Evolutionary conservation across 371 early-diverging fungal species (phyloP), one percentile per base, ranked within the genome.

Genomic region (Zancudomyces culisetae): DNA sequence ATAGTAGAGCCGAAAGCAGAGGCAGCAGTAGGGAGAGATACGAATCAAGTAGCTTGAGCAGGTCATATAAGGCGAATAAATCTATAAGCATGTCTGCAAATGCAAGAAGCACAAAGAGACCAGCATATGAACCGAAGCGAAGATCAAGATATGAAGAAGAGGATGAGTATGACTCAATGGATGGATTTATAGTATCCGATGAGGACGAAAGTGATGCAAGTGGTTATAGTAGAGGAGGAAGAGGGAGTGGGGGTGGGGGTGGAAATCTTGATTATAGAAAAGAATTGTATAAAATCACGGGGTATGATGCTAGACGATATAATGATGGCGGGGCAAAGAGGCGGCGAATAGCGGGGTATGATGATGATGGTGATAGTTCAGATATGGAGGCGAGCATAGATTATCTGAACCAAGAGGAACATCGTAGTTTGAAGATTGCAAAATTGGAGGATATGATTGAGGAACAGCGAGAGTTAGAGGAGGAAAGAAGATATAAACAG

Each of bases 171-270:
- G 68, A 65, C 45, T 64, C 65, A n/a, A n/a, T 64, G 54, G 66
- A 64, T 27, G 65, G 65, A 43, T 64, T 64, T 66, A 29, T 64
- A 15, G 65, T 64, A 1, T n/a, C n/a, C n/a, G 65, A 64, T 12
- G 65, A 64, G 22, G 65, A 64, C 3, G 64, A 66, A 18, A n/a
- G n/a, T n/a, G 62, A 62, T 8, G 66, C 41, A 12, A 42, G 47
- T 21, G 51, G 35, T n/a, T 43, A 27, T 21, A 20, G 40, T 15
- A 60, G 65, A 20, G 55, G 66, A 15, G n/a, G n/a, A n/a, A n/a
- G n/a, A n/a, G n/a, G n/a, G n/a, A n/a, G n/a, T n/a, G n/a, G n/a
- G n/a, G n/a, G n/a, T n/a, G n/a, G n/a, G n/a, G n/a, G n/a, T n/a
- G n/a, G n/a, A n/a, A n/a, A n/a, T n/a, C 60, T 35, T 4, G 65